A percentile compares a stretch with the other conserved stretches of the same genome.
Conservation (phyloP, 305 asterid species). For the Fraxinus sp. region DNA sequence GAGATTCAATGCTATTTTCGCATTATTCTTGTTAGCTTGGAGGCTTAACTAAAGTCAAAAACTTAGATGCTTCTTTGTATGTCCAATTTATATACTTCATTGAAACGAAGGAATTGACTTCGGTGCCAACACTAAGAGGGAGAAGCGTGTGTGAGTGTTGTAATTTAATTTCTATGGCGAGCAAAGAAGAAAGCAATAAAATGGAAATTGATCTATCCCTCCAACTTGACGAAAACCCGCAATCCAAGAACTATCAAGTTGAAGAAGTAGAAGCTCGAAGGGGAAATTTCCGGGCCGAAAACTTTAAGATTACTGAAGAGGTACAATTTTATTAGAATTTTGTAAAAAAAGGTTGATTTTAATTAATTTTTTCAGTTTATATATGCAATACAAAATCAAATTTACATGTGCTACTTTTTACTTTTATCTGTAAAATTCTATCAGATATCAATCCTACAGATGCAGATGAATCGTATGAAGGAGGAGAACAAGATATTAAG, state of each 20-base stretch:
- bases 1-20: background rate
- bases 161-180: conserved; percentile 16
- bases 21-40: background rate
- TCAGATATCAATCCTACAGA: conserved; percentile 44
- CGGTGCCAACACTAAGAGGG: background rate
- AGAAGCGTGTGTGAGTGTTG: background rate
- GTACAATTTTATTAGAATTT: conserved; percentile 15
- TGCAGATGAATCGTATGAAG: conserved; percentile 48
- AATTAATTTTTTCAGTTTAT: too few relatives aligned
- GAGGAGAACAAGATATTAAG: conserved; percentile 51
- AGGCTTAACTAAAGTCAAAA: background rate
- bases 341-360: background rate
- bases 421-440: background rate
- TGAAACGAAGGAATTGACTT: conserved; percentile 17
- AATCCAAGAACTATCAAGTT: background rate
- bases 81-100: background rate
- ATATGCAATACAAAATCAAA: background rate
- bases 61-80: background rate
- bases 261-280: background rate
- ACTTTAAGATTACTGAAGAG: conserved; percentile 29
- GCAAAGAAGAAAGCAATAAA: conserved; percentile 10
- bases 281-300: background rate
- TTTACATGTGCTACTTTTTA: background rate
- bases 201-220: conserved; percentile 54
- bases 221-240: conserved; percentile 19